Conservation (phyloP, 805 yeast species). For the Barnettozyma botsteinii region DNA sequence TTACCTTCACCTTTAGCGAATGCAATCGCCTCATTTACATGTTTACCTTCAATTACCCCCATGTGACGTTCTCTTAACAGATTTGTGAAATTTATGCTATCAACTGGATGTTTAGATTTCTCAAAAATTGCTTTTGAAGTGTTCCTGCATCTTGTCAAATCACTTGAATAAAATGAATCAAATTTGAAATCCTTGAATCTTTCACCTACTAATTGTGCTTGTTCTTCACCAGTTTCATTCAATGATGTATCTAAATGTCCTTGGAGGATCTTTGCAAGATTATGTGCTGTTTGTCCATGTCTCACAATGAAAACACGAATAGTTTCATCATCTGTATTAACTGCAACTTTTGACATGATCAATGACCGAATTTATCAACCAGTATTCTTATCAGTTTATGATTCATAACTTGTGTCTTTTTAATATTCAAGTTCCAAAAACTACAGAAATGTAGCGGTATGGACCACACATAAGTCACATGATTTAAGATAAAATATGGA, state of each 20-base stretch:
- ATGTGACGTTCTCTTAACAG: constrained; percentile 64
- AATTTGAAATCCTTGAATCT: constrained; percentile 27
- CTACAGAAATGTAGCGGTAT: no score
- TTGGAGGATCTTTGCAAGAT: constrained; percentile 62
- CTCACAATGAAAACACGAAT: constrained; percentile 60
- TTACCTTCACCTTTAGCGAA: constrained; percentile 44
- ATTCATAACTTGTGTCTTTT: no score
- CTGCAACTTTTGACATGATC: constrained; percentile 4
- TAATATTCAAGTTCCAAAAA: no score
- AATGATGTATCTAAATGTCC: constrained; percentile 69
- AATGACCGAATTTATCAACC: not conserved
- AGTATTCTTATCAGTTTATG: no score
- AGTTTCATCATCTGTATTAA: constrained; percentile 14
- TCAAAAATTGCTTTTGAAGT: constrained; percentile 44
- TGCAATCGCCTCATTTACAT: constrained; percentile 52
- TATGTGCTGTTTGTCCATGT: constrained; percentile 82
- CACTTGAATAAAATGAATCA: constrained; percentile 36
- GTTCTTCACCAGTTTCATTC: constrained; percentile 55
- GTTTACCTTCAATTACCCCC: constrained; percentile 80
- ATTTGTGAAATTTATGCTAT: constrained; percentile 29
- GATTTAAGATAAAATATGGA: not conserved
- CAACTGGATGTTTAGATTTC: constrained; percentile 15
- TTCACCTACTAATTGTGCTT: constrained; percentile 51
- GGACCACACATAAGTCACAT: no score
- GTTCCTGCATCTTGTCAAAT: constrained; percentile 49